A percentile compares a stretch with the other conserved stretches of the same genome.
phyloP scores from a whole-genome alignment of 2,329 filamentous ascomycete species.

The Curvularia sp. region DNA sequence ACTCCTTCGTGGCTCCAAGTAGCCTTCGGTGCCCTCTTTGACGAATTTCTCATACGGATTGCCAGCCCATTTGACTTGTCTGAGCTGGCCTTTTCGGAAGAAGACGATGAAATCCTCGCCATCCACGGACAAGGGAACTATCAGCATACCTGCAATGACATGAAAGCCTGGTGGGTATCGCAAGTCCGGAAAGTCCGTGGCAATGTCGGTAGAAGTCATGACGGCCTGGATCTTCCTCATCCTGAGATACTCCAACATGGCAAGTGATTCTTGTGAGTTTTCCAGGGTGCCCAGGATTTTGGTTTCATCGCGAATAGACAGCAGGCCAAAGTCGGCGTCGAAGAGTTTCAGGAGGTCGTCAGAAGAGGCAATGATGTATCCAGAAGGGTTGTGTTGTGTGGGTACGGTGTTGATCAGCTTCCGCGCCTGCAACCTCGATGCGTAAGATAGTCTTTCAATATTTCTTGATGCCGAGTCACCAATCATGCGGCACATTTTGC shows the following conservation, averaged over 20 bases:
- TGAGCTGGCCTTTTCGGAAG: constrained; percentile 78
- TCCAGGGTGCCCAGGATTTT: constrained; percentile 80
- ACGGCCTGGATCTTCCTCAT: constrained; percentile 78
- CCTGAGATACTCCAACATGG: constrained; percentile 83
- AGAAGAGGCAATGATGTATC: constrained; percentile 88
- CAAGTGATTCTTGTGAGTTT: constrained; percentile 81
- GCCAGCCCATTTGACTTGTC: constrained; percentile 83
- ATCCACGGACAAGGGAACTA: constrained; percentile 78
- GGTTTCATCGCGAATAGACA: constrained; percentile 87
- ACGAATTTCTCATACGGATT: constrained; percentile 84
- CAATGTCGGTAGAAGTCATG: constrained; percentile 77
- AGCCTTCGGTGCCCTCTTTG: constrained; percentile 74
- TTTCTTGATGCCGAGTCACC: constrained; percentile 87
- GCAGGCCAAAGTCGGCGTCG: constrained; percentile 82
- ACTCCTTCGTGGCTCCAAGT: constrained; percentile 78
- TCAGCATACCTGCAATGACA: constrained; percentile 77
- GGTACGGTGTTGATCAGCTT: constrained; percentile 88
- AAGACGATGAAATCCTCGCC: constrained; percentile 90
- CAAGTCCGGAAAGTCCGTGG: constrained; percentile 79
- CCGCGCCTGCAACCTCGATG: constrained; percentile 80
- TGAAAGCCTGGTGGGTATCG: constrained; percentile 80
- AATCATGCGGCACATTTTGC: constrained; percentile 89
- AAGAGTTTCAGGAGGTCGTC: constrained; percentile 85
- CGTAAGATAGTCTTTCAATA: constrained; percentile 86
- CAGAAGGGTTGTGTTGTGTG: constrained; percentile 80